Evolutionary conservation across 169 alveolate genomes (phyloP), one percentile per base, ranked within the genome.

Genomic region (Cryptosporidium sp.): DNA sequence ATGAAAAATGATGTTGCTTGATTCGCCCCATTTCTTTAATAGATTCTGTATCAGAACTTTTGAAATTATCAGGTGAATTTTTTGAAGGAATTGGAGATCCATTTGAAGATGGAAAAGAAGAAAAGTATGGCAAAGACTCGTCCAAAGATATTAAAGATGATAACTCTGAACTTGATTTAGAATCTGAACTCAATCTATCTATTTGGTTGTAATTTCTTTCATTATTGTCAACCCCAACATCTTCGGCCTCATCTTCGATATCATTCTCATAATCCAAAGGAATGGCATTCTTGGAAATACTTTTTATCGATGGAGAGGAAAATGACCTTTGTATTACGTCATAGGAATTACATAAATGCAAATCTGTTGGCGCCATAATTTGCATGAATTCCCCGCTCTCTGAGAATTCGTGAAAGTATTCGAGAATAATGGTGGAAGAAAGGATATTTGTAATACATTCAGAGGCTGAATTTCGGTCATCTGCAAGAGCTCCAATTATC

Each of bases 381-480:
- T 31, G 61, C 60, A 65, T 60, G 70, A 80, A 80, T 61, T 80
- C 89, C 60, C 44, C 84, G 60, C 65, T n/a, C 70, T 80, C 89
- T n/a, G 53, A 61, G 75, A 42, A 42, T 45, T 80, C 75, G 18
- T 44, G 52, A 45, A 80, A 80, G 21, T 80, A 80, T 56, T 44
- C 75, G 9, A 62, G 69, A 12, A 62, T 48, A 10, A 80, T 62
- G 14, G 75, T 21, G 6, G 89, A 42, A n/a, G 75, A 80, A 53
- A 18, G 45, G 26, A 80, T 53, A 37, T 80, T 65, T 12, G 75
- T 80, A 7, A 60, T 3, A 10, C 44, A 33, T 21, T 60, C 73
- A 3, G 42, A 37, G 58, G 51, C 29, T 21, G 33, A 23, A 33
- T 80, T 80, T 5, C 12, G 0, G 10, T 58, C 71, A 35, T 21